Base-by-base conservation (phyloP, 805 yeast genomes). In the Cyberlindnera xishuangbannaensis region DNA sequence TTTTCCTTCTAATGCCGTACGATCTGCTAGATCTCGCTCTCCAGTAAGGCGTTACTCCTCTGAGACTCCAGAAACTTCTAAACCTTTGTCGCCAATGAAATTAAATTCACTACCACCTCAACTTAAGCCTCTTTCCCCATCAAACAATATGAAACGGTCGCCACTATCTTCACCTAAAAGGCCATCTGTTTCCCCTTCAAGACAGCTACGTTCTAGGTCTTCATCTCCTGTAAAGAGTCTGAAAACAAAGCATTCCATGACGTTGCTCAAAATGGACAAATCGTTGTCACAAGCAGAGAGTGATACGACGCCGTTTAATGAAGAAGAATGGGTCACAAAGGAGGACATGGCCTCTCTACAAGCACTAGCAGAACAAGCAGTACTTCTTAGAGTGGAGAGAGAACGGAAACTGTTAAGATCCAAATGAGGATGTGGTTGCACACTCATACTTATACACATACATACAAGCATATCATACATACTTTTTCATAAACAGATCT, bases 231-330 rank as follows among this genome's bases (percentile, higher is more conserved):
- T 30, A n/a, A 52, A 47, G 34, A 26, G 43, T 2, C 36, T 50
- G 27, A 52, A 41, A 29, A 53, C 47, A 43, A 51, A 51, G 31
- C 56, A 37, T 24, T 45, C 50, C 9, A 46, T 47, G 50, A 53
- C 53, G 6, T 26, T 44, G 7, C 31, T 46, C 17, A 46, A 46
- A 36, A 40, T 54, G 45, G 59, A 54, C 29, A 49, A 41, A 18
- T 29, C 45, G 1, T 27, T 50, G 15, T 28, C 40, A 8, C 33
- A 34, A 15, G 15, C 31, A 14, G 22, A 27, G 7, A 35, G 28
- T 14, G 34, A 13, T 7, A 7, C 32, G 9, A 3, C 33, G 11
- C 16, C 19, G 9, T 9, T 25, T 15, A 19, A 34, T 15, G 47
- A 40, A 6, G 36, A 43, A 15, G 46, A 38, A 5, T 27, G 23